Percentiles rank a stretch among this genome's conserved stretches.
These are phyloP conservation scores for Russula foetens DNA, from an alignment of 768 basidiomycete species.

Conservation along the genomic window DNA sequence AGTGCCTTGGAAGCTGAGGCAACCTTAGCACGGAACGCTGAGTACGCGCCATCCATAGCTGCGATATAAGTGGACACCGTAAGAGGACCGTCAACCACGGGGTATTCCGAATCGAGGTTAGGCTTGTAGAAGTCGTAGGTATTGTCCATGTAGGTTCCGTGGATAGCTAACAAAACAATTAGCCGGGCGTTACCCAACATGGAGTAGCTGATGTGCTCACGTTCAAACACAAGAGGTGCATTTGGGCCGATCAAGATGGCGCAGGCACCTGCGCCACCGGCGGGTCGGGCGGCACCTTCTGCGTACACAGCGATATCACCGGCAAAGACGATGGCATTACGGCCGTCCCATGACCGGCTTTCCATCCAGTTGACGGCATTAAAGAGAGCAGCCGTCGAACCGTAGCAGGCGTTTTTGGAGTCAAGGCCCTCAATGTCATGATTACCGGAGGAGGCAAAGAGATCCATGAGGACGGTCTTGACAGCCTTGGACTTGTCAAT, in stretches of 20 bases:
- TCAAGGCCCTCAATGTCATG: slow-evolving; percentile 98
- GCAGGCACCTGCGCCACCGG: slow-evolving; percentile 92
- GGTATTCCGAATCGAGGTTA: slow-evolving; percentile 88
- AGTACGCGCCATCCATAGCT: slow-evolving; percentile 86
- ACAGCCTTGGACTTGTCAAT: slow-evolving; percentile 99
- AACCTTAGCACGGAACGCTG: slow-evolving; percentile 73
- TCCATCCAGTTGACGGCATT: slow-evolving; percentile 99
- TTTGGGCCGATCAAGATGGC: slow-evolving; percentile 95
- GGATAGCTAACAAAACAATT: slow-evolving; percentile 53
- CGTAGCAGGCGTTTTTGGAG: slow-evolving; percentile 99
- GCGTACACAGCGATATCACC: slow-evolving; percentile 99
- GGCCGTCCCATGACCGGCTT: slow-evolving; percentile 92
- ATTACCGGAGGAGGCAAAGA: slow-evolving; percentile 90
- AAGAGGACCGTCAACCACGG: slow-evolving; percentile 94
- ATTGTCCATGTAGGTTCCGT: slow-evolving; percentile 96
- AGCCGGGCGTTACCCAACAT: neutral
- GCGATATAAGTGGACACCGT: slow-evolving; percentile 93
- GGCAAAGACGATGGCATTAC: slow-evolving; percentile 92
- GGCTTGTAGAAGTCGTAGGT: slow-evolving; percentile 99
- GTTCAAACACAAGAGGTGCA: slow-evolving; percentile 90
- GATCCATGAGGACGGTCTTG: slow-evolving; percentile 98
- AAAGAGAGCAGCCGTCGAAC: slow-evolving; percentile 97
- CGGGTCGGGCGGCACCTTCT: slow-evolving; percentile 89
- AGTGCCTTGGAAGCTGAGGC: slow-evolving; percentile 41
- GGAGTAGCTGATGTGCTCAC: slow-evolving; percentile 44